A percentile compares a stretch with the other conserved stretches of the same genome.
Conservation (phyloP, 163 green algal genomes). For the Botryococcus braunii region DNA sequence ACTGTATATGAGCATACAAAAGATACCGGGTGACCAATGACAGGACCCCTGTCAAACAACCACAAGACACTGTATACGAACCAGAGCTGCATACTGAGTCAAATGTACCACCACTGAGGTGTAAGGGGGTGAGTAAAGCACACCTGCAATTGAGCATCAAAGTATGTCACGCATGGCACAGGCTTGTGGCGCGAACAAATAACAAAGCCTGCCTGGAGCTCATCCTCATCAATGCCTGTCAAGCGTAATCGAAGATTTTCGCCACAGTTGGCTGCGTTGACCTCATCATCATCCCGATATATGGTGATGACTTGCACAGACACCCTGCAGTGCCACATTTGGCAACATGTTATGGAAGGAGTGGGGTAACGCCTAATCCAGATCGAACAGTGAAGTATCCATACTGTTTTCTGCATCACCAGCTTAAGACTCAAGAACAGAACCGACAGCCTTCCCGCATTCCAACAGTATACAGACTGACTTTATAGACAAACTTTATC, state of each 20-base stretch:
- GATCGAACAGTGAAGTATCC: not conserved
- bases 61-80: too few species aligned
- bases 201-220: conserved; percentile 81
- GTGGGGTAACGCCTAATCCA: too few species aligned
- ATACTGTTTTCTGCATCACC: too few species aligned
- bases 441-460: too few species aligned
- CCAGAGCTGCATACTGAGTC: too few species aligned
- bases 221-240: conserved; percentile 77
- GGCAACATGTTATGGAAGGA: too few species aligned
- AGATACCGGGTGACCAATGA: not conserved
- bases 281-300: conserved; percentile 87
- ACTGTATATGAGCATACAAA: not conserved
- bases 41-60: too few species aligned
- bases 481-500: too few species aligned
- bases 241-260: conserved; percentile 94
- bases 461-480: too few species aligned
- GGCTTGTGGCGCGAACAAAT: conserved; percentile 48
- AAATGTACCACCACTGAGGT: too few species aligned
- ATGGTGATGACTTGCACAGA: conserved; percentile 77
- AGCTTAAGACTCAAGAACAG: too few species aligned
- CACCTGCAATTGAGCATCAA: conserved; percentile 43
- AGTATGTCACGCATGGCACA: conserved; percentile 35
- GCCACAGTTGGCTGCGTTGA: conserved; percentile 52
- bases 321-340: conserved; percentile 25
- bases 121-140: not conserved